Evolutionary conservation across 129 eudicot species (phyloP), one percentile per base, ranked within the genome.

Genomic region (Calendula officinalis): DNA sequence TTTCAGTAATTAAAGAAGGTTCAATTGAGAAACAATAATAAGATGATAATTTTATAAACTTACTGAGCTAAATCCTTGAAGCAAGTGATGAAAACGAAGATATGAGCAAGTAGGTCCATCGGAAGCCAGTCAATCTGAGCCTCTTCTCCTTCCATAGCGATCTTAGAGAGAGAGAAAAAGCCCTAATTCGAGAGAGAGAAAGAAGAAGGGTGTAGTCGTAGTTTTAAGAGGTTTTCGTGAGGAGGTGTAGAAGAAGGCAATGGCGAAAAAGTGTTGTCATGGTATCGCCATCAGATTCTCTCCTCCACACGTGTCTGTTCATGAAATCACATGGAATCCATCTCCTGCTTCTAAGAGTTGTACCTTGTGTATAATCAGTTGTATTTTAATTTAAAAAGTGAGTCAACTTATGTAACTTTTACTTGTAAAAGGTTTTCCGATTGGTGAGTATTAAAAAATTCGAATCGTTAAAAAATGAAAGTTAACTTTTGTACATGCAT

Each of bases 61-160:
- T 76, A 94, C 97, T 78, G 88, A 53, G 99, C 96, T 78, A 94
- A 83, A 78, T 94, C 95, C 60, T 84, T 83, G 86, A 94, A 94
- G 72, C 86, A 88, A 60, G 96, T 70, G 77, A 88, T 34, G 48
- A 83, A 76, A 48, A 83, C 60, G 77, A 94, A 82, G 45, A 88
- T 83, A 38, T 94, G 97, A 52, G 97, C 82, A 67, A 88, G 73
- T 1, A 94, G 57, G 77, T 94, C 99, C 77, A 83, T 66, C 17
- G 99, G 99, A 46, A 94, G 91, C 67, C 80, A 71, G 10, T 89
- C 99, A 60, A 94, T 86, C 44, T 77, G 78, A 10, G 87, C 75
- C 30, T 82, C 94, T 71, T 67, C 77, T 4, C 56, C 68, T 48
- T 58, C 76, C 69, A 60, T 41, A 60, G 48, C 32, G 30, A 66